Percentiles rank a stretch among this genome's conserved stretches.
phyloP scores from a whole-genome alignment of 306 rosid genomes.

The Calophaca sinica region DNA sequence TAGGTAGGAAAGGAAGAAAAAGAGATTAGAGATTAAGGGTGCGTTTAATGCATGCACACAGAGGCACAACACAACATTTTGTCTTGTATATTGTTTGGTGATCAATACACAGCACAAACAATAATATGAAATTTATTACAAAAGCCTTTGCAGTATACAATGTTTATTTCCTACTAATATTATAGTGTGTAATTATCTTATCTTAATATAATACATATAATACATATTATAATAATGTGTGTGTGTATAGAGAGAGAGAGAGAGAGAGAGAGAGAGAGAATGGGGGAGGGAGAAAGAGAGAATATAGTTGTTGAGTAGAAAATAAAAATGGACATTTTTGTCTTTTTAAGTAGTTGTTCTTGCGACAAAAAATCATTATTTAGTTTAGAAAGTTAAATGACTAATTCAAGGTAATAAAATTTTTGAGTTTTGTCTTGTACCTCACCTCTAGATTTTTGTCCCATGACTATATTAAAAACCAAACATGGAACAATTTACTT shows the following conservation, averaged over 20 bases:
- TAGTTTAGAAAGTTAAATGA: too few relatives aligned
- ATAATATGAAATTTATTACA: background rate
- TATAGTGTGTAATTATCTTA: background rate
- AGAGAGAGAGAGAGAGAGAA: too few relatives aligned
- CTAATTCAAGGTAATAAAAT: too few relatives aligned
- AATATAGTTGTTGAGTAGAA: too few relatives aligned
- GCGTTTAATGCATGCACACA: background rate
- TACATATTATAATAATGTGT: too few relatives aligned
- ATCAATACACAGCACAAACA: slow-evolving; percentile 6
- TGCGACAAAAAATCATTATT: too few relatives aligned
- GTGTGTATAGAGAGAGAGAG: too few relatives aligned
- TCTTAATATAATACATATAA: background rate
- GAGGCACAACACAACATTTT: background rate
- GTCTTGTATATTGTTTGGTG: background rate
- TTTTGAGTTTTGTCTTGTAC: background rate
- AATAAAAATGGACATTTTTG: too few relatives aligned
- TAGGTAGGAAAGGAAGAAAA: background rate
- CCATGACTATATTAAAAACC: background rate
- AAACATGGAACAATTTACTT: background rate
- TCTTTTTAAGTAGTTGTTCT: too few relatives aligned
- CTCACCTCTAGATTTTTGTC: slow-evolving; percentile 4
- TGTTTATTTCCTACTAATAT: background rate
- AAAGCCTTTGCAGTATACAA: background rate
- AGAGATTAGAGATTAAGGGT: background rate
- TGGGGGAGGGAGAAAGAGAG: too few relatives aligned